Evolutionary conservation across 139 green algal species (phyloP).

Genomic region (Chlorella sp.): DNA sequence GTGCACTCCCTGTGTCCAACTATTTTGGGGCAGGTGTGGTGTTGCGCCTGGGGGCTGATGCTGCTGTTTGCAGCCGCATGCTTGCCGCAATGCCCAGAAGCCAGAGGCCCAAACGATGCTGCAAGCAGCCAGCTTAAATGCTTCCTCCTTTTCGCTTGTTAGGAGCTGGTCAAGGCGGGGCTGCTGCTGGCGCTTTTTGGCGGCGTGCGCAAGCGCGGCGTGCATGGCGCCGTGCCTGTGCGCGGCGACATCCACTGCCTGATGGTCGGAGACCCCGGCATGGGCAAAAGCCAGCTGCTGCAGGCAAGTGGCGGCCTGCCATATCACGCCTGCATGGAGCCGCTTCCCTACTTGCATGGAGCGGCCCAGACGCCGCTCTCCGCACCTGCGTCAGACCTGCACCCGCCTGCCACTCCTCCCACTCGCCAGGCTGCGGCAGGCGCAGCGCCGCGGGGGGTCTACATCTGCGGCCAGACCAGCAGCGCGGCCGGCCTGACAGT

Average conservation of each 20-base stretch:
- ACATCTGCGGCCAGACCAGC: constrained; percentile 88
- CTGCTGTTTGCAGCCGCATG: no score
- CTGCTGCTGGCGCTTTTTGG: constrained; percentile 89
- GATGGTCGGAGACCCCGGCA: constrained; percentile 85
- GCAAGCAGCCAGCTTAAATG: no score
- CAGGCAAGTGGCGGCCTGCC: constrained; percentile 54
- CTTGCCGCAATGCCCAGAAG: no score
- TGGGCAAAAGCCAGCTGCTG: constrained; percentile 92
- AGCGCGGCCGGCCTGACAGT: constrained; percentile 84
- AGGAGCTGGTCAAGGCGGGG: constrained; percentile 89
- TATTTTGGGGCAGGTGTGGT: constrained; percentile 94
- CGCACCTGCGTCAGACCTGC: no score
- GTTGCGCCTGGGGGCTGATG: no score
- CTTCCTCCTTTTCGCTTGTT: no score
- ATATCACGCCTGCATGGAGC: no score
- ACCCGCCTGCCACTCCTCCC: no score
- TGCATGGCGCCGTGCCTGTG: constrained; percentile 40
- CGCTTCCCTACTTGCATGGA: no score
- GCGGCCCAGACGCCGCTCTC: no score
- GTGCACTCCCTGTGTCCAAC: constrained; percentile 83
- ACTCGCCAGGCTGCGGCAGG: constrained; percentile 62
- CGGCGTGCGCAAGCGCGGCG: constrained; percentile 72
- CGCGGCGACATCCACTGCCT: constrained; percentile 87
- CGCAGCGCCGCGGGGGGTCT: constrained; percentile 82
- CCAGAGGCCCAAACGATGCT: no score